Conservation (phyloP, 805 yeast genomes). For the Candida michaelii region DNA sequence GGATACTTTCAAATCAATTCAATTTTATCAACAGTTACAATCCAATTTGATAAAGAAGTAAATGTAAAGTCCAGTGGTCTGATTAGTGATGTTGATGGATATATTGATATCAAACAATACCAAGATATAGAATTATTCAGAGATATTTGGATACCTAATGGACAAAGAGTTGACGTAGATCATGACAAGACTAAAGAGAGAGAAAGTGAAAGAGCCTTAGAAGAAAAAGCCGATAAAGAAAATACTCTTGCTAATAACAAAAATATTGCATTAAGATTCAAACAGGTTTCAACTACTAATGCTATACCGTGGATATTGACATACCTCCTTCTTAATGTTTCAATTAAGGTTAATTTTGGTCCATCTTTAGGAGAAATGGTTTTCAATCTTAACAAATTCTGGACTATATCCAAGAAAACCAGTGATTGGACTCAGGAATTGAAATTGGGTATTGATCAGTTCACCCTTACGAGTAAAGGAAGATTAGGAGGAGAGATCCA, state of each 20-base stretch:
- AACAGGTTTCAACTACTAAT: constrained; percentile 58
- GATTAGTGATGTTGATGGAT: constrained; percentile 56
- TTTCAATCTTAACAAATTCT: constrained; percentile 54
- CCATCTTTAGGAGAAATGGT: constrained; percentile 72
- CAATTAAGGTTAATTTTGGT: constrained; percentile 72
- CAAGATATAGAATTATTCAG: constrained; percentile 82
- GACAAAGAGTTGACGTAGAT: not conserved
- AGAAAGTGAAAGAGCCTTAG: not conserved
- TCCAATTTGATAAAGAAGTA: constrained; percentile 42
- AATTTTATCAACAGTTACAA: constrained; percentile 47
- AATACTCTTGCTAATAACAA: constrained; percentile 23
- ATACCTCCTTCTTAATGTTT: constrained; percentile 51
- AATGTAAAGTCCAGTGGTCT: constrained; percentile 51
- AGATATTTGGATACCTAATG: constrained; percentile 75
- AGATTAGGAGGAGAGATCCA: constrained; percentile 73
- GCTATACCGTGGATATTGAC: constrained; percentile 77
- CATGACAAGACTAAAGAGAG: no score
- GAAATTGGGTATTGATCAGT: constrained; percentile 54
- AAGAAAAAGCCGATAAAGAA: not conserved
- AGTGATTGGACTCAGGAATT: constrained; percentile 71
- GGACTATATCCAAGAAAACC: constrained; percentile 69
- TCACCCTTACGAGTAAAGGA: constrained; percentile 63
- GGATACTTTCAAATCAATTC: constrained; percentile 57
- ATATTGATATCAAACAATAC: constrained; percentile 75
- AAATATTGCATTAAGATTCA: constrained; percentile 47